Evolutionary conservation across 2,329 filamentous ascomycete species (phyloP), one percentile per base, ranked within the genome.

Genomic region (Ampelomyces quisqualis): DNA sequence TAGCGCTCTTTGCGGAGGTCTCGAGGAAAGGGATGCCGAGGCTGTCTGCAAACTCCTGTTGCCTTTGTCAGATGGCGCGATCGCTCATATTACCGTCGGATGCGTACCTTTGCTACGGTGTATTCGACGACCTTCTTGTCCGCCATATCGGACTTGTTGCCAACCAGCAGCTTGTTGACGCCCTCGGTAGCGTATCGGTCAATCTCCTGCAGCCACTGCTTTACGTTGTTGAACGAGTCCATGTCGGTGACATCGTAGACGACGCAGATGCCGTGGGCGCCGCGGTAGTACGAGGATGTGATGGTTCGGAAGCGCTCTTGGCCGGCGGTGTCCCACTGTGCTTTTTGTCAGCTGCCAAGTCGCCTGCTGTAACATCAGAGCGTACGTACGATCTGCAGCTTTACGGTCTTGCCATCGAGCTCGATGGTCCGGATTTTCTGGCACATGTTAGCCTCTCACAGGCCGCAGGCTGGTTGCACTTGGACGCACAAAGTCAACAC

Each of bases 61-160:
- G 20, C 21, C 6, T 11, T 11, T 39, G 44, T 66, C 43, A 67
- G 54, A 41, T 22, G 18, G 9, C 13, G 32, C 13, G 18, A 10
- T n/a, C n/a, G 10, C 14, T 10, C 18, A 18, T 10, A 13, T 7
- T 14, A 28, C 23, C 7, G 7, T 28, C 7, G 24, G n/a, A 19
- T 19, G 64, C 80, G 47, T 77, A 96, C 93, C 88, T 98, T 98
- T 61, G 93, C 93, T 59, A 97, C 93, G 53, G 90, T 95, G 82
- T 98, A 98, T 74, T 98, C 93, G 50, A 98, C 93, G 27, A 97
- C 93, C 80, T 97, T 98, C 87, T 98, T 98, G 77, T 98, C 93
- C 46, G 91, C 84, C 90, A 98, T 97, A 87, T 98, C 93, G 76
- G 90, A 95, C 86, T 98, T 98, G 86, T 98, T 98, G 68, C 93